A percentile compares a stretch with the other conserved stretches of the same genome.
phyloP scores from a whole-genome alignment of 495 filamentous ascomycete genomes.

The Emericellopsis terricola region DNA sequence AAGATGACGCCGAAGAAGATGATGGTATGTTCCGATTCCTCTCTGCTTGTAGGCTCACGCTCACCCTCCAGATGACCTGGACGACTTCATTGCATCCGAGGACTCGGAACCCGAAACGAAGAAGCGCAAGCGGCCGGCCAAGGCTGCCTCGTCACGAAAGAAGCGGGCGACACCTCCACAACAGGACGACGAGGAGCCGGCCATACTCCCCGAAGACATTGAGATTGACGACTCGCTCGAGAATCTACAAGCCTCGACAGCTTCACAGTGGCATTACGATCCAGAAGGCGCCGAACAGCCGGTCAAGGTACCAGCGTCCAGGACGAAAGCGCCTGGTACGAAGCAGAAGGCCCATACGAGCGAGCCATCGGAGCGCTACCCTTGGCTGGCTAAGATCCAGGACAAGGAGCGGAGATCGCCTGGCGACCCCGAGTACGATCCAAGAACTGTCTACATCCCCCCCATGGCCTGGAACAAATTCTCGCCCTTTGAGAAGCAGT shows the following conservation, averaged over 20 bases:
- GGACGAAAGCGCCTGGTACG: constrained; percentile 19
- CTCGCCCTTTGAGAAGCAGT: constrained; percentile 91
- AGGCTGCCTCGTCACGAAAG: constrained; percentile 35
- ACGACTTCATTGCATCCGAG: constrained; percentile 76
- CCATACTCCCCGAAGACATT: too few relatives aligned
- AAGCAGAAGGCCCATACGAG: constrained; percentile 64
- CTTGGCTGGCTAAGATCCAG: constrained; percentile 70
- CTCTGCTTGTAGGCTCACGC: constrained; percentile 2
- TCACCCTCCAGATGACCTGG: constrained; percentile 40
- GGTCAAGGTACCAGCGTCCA: constrained; percentile 19
- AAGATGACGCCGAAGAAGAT: constrained; percentile 42
- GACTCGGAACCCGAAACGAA: constrained; percentile 55
- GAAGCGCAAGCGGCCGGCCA: constrained; percentile 52
- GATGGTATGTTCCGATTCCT: constrained; percentile 14
- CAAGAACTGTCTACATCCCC: constrained; percentile 79
- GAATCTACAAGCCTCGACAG: constrained; percentile 44
- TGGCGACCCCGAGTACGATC: constrained; percentile 80
- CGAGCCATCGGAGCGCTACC: constrained; percentile 67
- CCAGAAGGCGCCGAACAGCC: constrained; percentile 43
- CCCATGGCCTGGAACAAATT: constrained; percentile 58
- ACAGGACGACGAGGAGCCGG: too few relatives aligned
- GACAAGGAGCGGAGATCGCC: constrained; percentile 70
- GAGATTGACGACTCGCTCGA: constrained; percentile 41
- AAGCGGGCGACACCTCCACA: too few relatives aligned
- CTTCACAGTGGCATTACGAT: constrained; percentile 74